A percentile compares a stretch with the other conserved stretches of the same genome.
Conservation (phyloP, 257 asterid species). For the Solanum corneliomulleri region DNA sequence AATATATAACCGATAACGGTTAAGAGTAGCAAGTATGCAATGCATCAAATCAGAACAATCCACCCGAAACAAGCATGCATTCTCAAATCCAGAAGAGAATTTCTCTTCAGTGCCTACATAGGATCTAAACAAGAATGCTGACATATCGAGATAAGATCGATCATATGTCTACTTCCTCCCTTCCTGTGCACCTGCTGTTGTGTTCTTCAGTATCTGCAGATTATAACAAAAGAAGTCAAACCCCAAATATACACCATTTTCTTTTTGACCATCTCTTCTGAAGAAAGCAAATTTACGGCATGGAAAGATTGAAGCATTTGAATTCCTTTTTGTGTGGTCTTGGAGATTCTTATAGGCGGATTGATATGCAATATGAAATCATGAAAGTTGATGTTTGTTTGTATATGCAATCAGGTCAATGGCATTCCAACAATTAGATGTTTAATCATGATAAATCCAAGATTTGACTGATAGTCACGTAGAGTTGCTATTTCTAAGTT, state of each 20-base stretch:
- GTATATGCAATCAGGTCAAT: background rate
- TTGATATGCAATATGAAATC: background rate
- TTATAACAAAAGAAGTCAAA: background rate
- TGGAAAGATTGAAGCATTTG: background rate
- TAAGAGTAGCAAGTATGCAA: background rate
- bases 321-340: background rate
- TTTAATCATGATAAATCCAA: background rate
- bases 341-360: background rate
- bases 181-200: slow-evolving; percentile 40
- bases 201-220: slow-evolving; percentile 46
- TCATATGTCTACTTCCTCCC: slow-evolving; percentile 22
- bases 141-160: background rate
- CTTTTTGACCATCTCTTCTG: background rate
- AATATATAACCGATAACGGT: background rate
- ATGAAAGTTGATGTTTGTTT: background rate
- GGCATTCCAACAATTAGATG: background rate
- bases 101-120: background rate
- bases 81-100: background rate
- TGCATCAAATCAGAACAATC: background rate
- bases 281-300: background rate
- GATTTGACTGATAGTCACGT: background rate
- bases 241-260: background rate
- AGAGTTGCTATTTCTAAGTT: background rate
- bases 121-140: background rate
- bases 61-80: background rate